phyloP scores from a whole-genome alignment of 148 eudicot genomes.

The Selenicereus undatus region DNA sequence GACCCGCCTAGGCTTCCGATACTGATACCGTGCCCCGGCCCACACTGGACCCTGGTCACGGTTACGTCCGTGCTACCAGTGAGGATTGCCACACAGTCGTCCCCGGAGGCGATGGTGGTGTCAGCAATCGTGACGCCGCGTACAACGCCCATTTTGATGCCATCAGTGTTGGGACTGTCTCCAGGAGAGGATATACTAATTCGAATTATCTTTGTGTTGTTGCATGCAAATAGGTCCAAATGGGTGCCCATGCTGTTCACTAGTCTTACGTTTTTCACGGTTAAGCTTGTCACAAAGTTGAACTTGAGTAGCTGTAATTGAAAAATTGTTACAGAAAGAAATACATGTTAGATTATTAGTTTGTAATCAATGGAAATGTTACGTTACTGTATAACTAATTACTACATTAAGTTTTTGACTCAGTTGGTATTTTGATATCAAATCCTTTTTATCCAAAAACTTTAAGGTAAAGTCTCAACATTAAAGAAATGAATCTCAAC shows the following conservation, averaged over 20 bases:
- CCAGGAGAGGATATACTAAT: constrained; percentile 35
- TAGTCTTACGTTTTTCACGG: constrained; percentile 34
- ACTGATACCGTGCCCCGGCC: constrained; percentile 41
- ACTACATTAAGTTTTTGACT: too few species aligned
- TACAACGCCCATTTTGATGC: constrained; percentile 27
- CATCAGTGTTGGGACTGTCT: constrained; percentile 37
- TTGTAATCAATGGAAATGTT: not conserved
- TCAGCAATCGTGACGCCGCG: constrained; percentile 9
- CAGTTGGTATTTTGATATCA: too few species aligned
- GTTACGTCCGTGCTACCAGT: constrained; percentile 20
- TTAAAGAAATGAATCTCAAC: too few species aligned
- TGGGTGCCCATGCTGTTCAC: constrained; percentile 59
- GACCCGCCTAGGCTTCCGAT: constrained; percentile 35
- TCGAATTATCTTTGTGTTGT: constrained; percentile 23
- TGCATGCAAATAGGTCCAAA: constrained; percentile 46
- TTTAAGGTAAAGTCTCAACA: too few species aligned
- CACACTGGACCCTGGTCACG: constrained; percentile 22
- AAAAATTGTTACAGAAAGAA: not conserved
- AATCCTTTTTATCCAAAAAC: too few species aligned
- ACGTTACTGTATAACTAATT: too few species aligned
- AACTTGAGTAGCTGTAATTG: constrained; percentile 45
- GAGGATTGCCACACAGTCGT: constrained; percentile 34
- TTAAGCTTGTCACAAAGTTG: constrained; percentile 46
- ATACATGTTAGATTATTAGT: not conserved
- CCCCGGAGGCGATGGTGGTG: constrained; percentile 27